Evolutionary conservation across 306 rosid genomes (phyloP).

Genomic region (Rosa persica): DNA sequence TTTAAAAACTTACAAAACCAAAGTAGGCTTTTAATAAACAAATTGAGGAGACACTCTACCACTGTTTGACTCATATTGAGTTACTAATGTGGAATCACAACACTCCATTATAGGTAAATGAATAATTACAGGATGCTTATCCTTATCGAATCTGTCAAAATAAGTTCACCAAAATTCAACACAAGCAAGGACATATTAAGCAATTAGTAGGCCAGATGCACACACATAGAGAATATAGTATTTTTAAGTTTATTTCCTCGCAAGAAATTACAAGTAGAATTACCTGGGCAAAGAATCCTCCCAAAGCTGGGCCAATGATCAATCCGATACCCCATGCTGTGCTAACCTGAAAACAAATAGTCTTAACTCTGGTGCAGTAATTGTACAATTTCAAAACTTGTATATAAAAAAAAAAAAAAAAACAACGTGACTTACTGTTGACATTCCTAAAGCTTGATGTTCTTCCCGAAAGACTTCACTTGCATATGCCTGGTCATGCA

Average conservation of each 20-base stretch:
- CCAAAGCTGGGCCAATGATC: constrained; percentile 86
- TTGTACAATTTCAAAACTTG: background rate
- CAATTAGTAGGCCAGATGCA: background rate
- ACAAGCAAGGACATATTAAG: background rate
- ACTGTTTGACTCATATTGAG: background rate
- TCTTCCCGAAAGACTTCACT: constrained; percentile 67
- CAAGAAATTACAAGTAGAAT: constrained; percentile 13
- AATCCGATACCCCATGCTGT: constrained; percentile 79
- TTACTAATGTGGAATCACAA: background rate
- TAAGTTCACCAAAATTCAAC: background rate
- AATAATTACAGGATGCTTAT: background rate
- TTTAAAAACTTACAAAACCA: background rate
- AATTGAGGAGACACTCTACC: background rate
- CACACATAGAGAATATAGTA: no score
- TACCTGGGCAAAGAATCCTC: constrained; percentile 93
- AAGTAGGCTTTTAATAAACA: background rate
- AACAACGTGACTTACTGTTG: constrained; percentile 56
- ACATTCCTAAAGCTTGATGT: constrained; percentile 73
- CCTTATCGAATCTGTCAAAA: background rate
- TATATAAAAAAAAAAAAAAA: constrained; percentile 9
- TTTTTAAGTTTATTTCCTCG: background rate
- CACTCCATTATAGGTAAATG: background rate
- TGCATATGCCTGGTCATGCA: constrained; percentile 70
- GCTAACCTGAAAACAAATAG: constrained; percentile 53
- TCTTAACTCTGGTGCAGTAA: background rate